phyloP scores from a whole-genome alignment of 108 stramenopile genomes.

The Chaetoceros muelleri region DNA sequence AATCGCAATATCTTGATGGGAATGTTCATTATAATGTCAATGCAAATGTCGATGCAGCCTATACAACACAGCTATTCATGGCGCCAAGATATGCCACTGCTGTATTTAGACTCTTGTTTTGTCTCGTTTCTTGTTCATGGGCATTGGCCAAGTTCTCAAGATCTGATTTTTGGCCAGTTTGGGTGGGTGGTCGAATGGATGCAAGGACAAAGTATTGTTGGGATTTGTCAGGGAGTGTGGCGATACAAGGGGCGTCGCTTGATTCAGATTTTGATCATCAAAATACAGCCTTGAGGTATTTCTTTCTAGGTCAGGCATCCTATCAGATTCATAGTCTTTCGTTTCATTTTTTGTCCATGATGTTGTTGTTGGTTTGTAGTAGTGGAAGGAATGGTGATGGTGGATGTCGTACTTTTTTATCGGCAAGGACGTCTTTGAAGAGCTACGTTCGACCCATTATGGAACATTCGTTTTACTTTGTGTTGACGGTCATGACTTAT shows the following conservation, averaged over 20 bases:
- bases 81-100: constrained; percentile 78
- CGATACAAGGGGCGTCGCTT: constrained; percentile 18
- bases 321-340: constrained; percentile 70
- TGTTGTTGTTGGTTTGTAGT: constrained; percentile 36
- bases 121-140: constrained; percentile 30
- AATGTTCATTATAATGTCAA: constrained; percentile 1
- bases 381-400: too few relatives aligned
- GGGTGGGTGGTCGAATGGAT: constrained; percentile 40
- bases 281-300: constrained; percentile 46
- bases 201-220: constrained; percentile 56
- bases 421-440: constrained; percentile 29
- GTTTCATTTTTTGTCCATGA: constrained; percentile 51
- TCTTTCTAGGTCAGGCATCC: constrained; percentile 61
- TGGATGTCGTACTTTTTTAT: constrained; percentile 7
- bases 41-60: constrained; percentile 8
- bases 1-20: constrained; percentile 2
- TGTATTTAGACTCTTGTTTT: constrained; percentile 52
- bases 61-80: constrained; percentile 31
- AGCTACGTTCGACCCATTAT: constrained; percentile 35
- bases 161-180: constrained; percentile 71
- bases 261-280: constrained; percentile 57
- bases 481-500: constrained; percentile 39
- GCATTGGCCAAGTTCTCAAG: constrained; percentile 36
- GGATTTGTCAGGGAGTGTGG: constrained; percentile 55
- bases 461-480: constrained; percentile 50